Base-by-base conservation (phyloP, 108 stramenopile species). In the Pseudonitzschia delicatissima region DNA sequence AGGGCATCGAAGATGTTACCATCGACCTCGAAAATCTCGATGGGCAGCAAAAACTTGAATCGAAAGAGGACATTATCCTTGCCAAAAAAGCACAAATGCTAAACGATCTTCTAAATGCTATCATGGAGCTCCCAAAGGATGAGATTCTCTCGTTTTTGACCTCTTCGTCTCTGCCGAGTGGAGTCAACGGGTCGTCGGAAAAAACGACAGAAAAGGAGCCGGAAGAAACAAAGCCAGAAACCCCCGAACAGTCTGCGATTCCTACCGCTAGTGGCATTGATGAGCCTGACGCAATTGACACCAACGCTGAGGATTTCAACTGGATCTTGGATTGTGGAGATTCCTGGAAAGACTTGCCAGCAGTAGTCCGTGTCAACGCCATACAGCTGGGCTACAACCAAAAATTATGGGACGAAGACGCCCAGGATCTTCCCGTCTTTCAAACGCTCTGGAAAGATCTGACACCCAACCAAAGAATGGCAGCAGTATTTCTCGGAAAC, bases 81-180 rank as follows among this genome's bases (percentile, higher is more conserved):
- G 6, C 23, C 29, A 23, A 55, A 34, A 55, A 55, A 33, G 53
- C 32, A 0, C 26, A 55, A 27, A 18, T 55, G 11, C 3, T 55
- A 27, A 27, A 55, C 7, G n/a, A 55, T n/a, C 53, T 27, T 33
- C 31, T 55, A n/a, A 18, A 55, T 27, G 32, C 28, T 31, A 55
- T 55, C 32, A 55, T 55, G 53, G 53, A 55, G 17, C n/a, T 55
- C n/a, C 32, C 53, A 8, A 23, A 12, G 3, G 53, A 55, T 11
- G 53, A 55, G 3, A 55, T 55, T 33, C 53, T 55, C 4, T 5
- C 15, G n/a, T 55, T 55, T 55, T 55, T 55, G 32, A 55, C 53
- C 2, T 33, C 53, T 6, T 18, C 21, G 7, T 18, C 21, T 8
- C 20, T 18, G 21, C n/a, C n/a, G n/a, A 42, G 15, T 2, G 15